phyloP scores from a whole-genome alignment of 129 eudicot species.

The Kitagawia praeruptora region DNA sequence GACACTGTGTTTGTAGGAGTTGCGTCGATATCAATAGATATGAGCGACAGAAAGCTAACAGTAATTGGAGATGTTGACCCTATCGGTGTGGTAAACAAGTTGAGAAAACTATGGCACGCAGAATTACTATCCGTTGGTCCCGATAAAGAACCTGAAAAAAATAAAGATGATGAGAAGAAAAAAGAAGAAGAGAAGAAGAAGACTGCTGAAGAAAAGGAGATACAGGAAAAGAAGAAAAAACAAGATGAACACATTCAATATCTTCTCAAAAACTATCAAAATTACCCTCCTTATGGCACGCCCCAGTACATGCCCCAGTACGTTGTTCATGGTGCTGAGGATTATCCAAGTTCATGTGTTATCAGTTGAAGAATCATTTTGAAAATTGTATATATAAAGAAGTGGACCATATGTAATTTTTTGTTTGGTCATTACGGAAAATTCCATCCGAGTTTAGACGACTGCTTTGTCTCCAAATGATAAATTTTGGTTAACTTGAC shows the following conservation, averaged over 20 bases:
- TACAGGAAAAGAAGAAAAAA: conserved; percentile 14
- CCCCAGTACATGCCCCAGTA: conserved; percentile 15
- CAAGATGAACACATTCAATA: conserved; percentile 22
- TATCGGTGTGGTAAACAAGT: conserved; percentile 27
- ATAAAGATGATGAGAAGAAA: conserved; percentile 14
- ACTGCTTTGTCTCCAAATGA: background rate
- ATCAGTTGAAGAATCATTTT: conserved; percentile 7
- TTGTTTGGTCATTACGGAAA: background rate
- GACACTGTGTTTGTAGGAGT: conserved; percentile 13
- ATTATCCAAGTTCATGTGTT: conserved; percentile 42
- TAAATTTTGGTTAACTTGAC: background rate
- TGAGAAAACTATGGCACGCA: conserved; percentile 14
- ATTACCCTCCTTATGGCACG: conserved; percentile 21
- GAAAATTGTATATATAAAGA: background rate
- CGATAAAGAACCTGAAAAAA: conserved; percentile 37
- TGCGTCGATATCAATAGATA: conserved; percentile 24
- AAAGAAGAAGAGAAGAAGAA: conserved; percentile 19
- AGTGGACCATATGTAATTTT: background rate
- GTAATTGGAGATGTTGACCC: conserved; percentile 30
- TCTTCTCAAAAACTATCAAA: conserved; percentile 16
- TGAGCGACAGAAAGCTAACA: conserved; percentile 27
- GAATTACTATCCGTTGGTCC: conserved; percentile 42
- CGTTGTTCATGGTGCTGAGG: conserved; percentile 24
- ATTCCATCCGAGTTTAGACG: background rate
- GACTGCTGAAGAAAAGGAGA: conserved; percentile 7